phyloP scores from a whole-genome alignment of 2,329 filamentous ascomycete species.

The Colletotrichum australisinense region DNA sequence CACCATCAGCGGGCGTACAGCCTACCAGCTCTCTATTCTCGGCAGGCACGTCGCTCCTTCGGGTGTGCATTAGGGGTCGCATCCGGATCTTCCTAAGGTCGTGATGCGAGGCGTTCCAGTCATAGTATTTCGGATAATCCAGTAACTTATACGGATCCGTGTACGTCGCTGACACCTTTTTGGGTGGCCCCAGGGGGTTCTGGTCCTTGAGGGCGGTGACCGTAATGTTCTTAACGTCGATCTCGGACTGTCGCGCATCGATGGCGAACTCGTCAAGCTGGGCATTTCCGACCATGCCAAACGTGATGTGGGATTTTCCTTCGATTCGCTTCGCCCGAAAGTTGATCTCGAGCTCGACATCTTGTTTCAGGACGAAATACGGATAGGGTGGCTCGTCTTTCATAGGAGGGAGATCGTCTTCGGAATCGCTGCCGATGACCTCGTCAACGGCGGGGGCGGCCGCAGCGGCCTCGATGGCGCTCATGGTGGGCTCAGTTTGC shows the following conservation, averaged over 20 bases:
- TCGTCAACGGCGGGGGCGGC: conserved; percentile 29
- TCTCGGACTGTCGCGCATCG: conserved; percentile 71
- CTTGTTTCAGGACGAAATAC: conserved; percentile 79
- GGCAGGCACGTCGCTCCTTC: conserved; percentile 64
- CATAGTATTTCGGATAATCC: conserved; percentile 69
- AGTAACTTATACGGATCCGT: conserved; percentile 76
- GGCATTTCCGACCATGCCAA: conserved; percentile 69
- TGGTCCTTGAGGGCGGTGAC: conserved; percentile 54
- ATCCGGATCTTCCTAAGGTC: conserved; percentile 78
- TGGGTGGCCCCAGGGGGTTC: conserved; percentile 37
- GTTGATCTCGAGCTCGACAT: conserved; percentile 89
- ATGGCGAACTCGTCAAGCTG: conserved; percentile 69
- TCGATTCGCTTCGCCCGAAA: conserved; percentile 80
- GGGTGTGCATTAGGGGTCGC: conserved; percentile 62
- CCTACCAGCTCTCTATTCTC: conserved; percentile 66
- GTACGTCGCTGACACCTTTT: conserved; percentile 57
- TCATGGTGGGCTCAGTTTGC: conserved; percentile 30
- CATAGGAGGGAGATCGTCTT: conserved; percentile 47
- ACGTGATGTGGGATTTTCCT: conserved; percentile 84
- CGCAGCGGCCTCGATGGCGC: conserved; percentile 28
- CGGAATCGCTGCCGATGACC: conserved; percentile 35
- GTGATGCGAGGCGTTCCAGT: conserved; percentile 79
- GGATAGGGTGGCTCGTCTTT: conserved; percentile 51
- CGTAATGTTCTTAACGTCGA: conserved; percentile 65
- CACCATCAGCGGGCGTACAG: conserved; percentile 67